Evolutionary conservation across 2,329 filamentous ascomycete species (phyloP), one percentile per base, ranked within the genome.

Genomic region (Dendrostoma leiphaemia): DNA sequence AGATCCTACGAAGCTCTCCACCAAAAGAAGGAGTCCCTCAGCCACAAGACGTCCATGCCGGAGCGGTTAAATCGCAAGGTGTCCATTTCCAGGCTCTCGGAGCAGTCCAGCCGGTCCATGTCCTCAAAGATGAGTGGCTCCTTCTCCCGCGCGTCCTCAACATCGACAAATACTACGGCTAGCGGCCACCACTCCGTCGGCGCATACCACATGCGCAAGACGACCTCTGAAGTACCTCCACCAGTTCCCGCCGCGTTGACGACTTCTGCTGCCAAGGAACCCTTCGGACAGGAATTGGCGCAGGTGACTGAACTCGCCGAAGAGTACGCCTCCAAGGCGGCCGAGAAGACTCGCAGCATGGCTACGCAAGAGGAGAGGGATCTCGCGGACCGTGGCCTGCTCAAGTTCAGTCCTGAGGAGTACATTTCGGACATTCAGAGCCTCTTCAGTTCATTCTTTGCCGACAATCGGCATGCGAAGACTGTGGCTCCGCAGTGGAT

Each of bases 301-400:
- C 89, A 97, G 71, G 90, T 97, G 23, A 91, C 91, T 50, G 94
- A 97, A 71, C 82, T 97, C 15, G 93, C 88, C 0, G 94, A 97
- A 72, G 92, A 97, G 71, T 93, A 91, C 62, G 84, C 85, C 38
- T 78, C 84, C 28, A 79, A 81, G 59, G 45, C 48, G 15, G 48
- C 44, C 8, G 79, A 83, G 34, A 73, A 61, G 17, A 67, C 79
- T 59, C 67, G 81, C 56, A 78, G 80, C n/a, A 76, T 84, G 43
- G 73, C 86, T 35, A 87, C 92, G 41, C 88, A 90, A 52, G 91
- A 95, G 69, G 81, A 90, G 64, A 76, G 82, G 61, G 82, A 86
- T 56, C 82, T 97, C 66, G 71, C 80, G 56, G 77, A 80, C 23
- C 84, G 83, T 58, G 90, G 90, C 2, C 79, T 97, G 6, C 80